Evolutionary conservation across 495 filamentous ascomycete genomes (phyloP).

Genomic region (Penicillium turbatum): DNA sequence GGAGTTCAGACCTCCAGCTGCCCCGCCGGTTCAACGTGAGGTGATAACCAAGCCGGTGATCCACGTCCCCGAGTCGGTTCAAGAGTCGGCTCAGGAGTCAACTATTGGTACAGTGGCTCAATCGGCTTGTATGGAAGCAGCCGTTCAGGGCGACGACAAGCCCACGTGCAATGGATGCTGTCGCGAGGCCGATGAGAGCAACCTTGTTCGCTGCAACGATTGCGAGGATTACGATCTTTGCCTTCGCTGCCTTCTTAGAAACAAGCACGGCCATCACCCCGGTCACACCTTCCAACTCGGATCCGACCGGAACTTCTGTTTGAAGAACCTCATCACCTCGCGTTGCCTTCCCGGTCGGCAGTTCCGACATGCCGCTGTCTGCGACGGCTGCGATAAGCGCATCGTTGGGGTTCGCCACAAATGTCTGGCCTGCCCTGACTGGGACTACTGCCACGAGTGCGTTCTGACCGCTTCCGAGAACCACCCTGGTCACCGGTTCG

Average conservation of each 20-base stretch:
- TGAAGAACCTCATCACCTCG: conserved; percentile 45
- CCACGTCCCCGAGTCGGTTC: conserved; percentile 14
- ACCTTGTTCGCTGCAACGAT: conserved; percentile 77
- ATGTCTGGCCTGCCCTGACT: conserved; percentile 95
- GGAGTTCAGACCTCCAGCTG: conserved; percentile 17
- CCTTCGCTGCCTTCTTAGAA: conserved; percentile 66
- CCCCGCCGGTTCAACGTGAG: conserved; percentile 4
- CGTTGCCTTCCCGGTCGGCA: conserved; percentile 80
- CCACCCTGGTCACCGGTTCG: conserved; percentile 87
- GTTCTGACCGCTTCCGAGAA: conserved; percentile 56
- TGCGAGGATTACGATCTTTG: conserved; percentile 95
- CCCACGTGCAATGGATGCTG: conserved; percentile 95
- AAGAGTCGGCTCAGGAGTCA: conserved; percentile 13
- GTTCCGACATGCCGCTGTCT: conserved; percentile 78
- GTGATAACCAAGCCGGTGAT: conserved; percentile 19
- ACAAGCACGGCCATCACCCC: conserved; percentile 90
- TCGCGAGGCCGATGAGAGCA: conserved; percentile 64
- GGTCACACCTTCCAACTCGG: conserved; percentile 66
- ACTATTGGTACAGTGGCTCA: conserved; percentile 12
- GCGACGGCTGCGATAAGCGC: conserved; percentile 88
- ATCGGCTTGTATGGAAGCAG: conserved; percentile 2
- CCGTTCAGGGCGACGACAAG: conserved; percentile 36
- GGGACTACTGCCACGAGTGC: conserved; percentile 90
- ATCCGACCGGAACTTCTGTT: conserved; percentile 32
- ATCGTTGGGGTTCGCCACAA: conserved; percentile 94